A percentile compares a stretch with the other conserved stretches of the same genome.
phyloP scores from a whole-genome alignment of 2,329 filamentous ascomycete species.

The Exophiala viscosa region DNA sequence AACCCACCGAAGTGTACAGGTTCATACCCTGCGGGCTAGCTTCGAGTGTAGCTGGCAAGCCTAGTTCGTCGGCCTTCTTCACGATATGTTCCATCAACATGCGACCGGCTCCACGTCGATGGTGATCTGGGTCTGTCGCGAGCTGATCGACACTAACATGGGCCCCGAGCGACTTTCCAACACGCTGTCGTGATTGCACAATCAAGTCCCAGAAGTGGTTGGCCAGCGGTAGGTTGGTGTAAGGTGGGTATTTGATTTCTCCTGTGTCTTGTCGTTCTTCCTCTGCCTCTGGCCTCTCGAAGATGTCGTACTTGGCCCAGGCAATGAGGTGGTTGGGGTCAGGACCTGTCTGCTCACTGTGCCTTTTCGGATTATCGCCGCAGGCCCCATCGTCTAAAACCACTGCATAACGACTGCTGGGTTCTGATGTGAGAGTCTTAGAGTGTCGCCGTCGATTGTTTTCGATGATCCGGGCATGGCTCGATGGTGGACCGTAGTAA shows the following conservation, averaged over 20 bases:
- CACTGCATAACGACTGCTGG: conserved; percentile 5
- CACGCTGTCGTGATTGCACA: not conserved
- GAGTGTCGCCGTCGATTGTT: conserved; percentile 8
- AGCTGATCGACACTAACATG: conserved; percentile 19
- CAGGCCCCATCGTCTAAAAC: conserved; percentile 4
- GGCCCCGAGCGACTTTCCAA: not conserved
- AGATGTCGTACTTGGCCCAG: conserved; percentile 13
- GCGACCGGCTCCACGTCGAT: conserved; percentile 15
- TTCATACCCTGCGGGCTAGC: conserved; percentile 12
- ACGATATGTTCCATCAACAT: conserved; percentile 13
- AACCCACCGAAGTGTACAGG: conserved; percentile 16
- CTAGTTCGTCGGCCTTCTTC: conserved; percentile 7
- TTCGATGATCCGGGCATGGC: conserved; percentile 6
- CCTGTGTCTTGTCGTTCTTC: not conserved
- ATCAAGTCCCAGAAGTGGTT: conserved; percentile 6
- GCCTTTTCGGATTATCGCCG: not conserved
- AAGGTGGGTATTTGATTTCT: not conserved
- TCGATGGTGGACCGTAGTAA: conserved; percentile 14
- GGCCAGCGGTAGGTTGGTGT: conserved; percentile 2
- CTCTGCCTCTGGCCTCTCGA: not conserved
- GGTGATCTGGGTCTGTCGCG: conserved; percentile 13
- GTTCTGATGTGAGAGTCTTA: not conserved
- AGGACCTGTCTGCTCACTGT: not conserved
- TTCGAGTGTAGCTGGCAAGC: conserved; percentile 11
- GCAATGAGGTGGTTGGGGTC: conserved; percentile 6